Base-by-base conservation (phyloP, 192 early-diverging fungal species). In the Coemansia asiatica region DNA sequence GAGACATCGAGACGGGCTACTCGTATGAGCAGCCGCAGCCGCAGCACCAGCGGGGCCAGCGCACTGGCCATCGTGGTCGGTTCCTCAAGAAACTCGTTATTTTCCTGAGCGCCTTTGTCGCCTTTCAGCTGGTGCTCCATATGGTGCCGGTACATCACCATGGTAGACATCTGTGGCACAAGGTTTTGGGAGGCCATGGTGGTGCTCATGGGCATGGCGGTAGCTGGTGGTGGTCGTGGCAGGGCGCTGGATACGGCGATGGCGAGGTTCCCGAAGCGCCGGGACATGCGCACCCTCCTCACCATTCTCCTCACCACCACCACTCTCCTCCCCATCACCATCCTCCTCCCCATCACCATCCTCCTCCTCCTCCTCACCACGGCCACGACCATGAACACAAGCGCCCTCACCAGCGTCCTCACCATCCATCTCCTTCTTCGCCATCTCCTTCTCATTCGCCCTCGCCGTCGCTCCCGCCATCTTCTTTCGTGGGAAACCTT, bases 1-100 rank as follows among this genome's bases (percentile, higher is more conserved):
- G 58, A 13, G 76, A 72, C 70, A 68, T 78, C 22, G 76, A 79
- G 53, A 60, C 71, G 27, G 69, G 75, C 38, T 31, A 28, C 25
- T 61, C 60, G 33, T 40, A 59, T 49, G 63, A 68, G 47, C 49
- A 60, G 58, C 60, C 38, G 69, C 56, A 67, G 58, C 56, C 56
- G 12, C 21, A 36, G 44, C 56, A 40, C 27, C 46, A 54, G n/a
- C 61, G 44, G 50, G 25, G 38, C 16, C 13, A 57, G 28, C 53
- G 16, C 16, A 38, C 18, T 28, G 38, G 27, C 35, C 53, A 29
- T 9, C 35, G 56, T 25, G 56, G 56, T 18, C 64, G 64, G 22
- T 35, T 59, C 15, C 22, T 66, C 21, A 44, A 58, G 56, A 51
- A 46, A 21, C 46, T 66, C 56, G 33, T 58, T 21, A 10, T 58